Conservation (phyloP, 2,329 filamentous ascomycete species). For the Aureobasidium sp. region DNA sequence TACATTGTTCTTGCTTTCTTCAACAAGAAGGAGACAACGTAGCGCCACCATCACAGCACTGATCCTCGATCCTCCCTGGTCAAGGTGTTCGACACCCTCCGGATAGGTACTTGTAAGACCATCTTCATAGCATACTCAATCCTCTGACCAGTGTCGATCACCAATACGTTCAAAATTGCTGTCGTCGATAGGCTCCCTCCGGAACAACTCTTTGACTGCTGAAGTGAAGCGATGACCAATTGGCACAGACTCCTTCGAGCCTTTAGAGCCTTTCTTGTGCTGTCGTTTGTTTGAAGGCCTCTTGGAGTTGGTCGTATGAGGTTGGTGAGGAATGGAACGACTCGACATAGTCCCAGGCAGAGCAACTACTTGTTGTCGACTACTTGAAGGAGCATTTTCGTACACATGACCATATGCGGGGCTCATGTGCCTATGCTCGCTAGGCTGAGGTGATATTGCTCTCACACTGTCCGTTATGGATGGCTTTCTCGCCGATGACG, state of each 20-base stretch:
- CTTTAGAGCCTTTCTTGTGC: background rate
- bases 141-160: constrained; percentile 24
- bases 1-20: background rate
- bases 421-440: background rate
- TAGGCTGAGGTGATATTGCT: background rate
- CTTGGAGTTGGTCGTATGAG: background rate
- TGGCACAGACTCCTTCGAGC: background rate
- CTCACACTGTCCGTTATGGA: background rate
- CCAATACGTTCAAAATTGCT: constrained; percentile 18
- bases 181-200: constrained; percentile 18
- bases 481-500: background rate
- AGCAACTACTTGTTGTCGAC: background rate
- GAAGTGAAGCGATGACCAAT: constrained; percentile 18
- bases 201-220: constrained; percentile 21
- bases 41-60: background rate
- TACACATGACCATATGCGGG: constrained; percentile 5
- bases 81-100: background rate
- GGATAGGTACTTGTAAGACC: background rate
- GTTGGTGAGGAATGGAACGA: background rate
- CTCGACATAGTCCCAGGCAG: constrained; percentile 11
- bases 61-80: background rate
- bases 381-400: background rate
- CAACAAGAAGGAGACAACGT: background rate
- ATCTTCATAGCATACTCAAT: constrained; percentile 10
- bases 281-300: background rate